Evolutionary conservation across 1,139 yeast genomes (phyloP).

Genomic region (Kurtzmaniella quercitrusa): DNA sequence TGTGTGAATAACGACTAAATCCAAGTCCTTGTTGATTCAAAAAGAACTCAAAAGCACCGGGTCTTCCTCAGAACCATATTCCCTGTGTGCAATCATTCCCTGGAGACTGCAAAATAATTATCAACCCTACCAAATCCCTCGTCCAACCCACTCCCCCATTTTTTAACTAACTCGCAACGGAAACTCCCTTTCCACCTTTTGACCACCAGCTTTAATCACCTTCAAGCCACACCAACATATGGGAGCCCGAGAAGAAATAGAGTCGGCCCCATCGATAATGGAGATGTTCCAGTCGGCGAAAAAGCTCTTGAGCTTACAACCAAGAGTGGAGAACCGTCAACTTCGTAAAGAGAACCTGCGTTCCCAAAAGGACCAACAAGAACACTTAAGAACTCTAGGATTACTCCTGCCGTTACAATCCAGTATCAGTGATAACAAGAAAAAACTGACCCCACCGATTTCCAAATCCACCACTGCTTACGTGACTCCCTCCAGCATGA

Average conservation of each 20-base stretch:
- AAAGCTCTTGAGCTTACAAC: conserved; percentile 35
- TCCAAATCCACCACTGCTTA: conserved; percentile 4
- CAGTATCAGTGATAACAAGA: conserved; percentile 28
- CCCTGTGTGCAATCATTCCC: background rate
- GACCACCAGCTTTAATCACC: too few relatives aligned
- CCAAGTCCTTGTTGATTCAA: background rate
- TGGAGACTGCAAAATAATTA: background rate
- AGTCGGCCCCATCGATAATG: conserved; percentile 33
- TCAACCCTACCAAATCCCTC: background rate
- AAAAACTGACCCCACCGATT: background rate
- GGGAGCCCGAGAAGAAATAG: conserved; percentile 7
- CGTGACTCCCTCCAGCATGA: conserved; percentile 27
- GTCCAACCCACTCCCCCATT: too few relatives aligned
- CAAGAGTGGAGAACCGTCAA: conserved; percentile 40
- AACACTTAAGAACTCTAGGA: conserved; percentile 21
- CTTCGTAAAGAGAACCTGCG: conserved; percentile 32
- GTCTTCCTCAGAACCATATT: background rate
- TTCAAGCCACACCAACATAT: too few relatives aligned
- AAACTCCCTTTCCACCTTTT: too few relatives aligned
- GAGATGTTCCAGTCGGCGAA: conserved; percentile 44
- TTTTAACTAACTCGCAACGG: too few relatives aligned
- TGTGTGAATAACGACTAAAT: too few relatives aligned
- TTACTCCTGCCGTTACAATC: conserved; percentile 40
- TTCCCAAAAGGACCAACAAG: conserved; percentile 14
- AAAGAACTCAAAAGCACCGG: background rate